Evolutionary conservation across 257 asterid genomes (phyloP), one percentile per base, ranked within the genome.

Genomic region (Solanum virginianum): DNA sequence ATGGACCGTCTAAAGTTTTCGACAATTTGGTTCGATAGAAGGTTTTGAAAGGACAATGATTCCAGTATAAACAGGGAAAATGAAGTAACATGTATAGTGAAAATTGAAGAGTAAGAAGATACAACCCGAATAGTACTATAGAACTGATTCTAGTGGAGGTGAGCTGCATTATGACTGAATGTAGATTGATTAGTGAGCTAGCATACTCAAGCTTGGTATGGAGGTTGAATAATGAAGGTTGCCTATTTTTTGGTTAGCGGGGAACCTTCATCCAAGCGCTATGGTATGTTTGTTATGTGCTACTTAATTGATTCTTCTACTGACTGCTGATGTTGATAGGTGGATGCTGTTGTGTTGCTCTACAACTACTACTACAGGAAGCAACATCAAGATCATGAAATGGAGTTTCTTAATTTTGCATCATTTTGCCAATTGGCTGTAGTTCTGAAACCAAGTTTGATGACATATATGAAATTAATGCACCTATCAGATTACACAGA

Each of bases 331-430:
- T 36, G 45, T 81, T 55, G 84, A 75, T 80, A 88, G 90, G 68
- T 88, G 77, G 85, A 85, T 77, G 86, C 88, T 65, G 88, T 88
- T 47, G 88, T 88, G 69, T 88, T 85, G 51, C 88, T 88, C 82
- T 88, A 83, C 80, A 88, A 88, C 72, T 85, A 82, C 77, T 88
- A 82, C 55, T 83, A 85, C n/a, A 71, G 89, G 81, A 85, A 87
- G 80, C 81, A 18, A 63, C 65, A 85, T 51, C 89, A 36, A 57
- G 82, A 51, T 51, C 65, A 53, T 32, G 45, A 74, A 66, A 16
- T 39, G 20, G 82, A 82, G 80, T 71, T 82, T 60, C 82, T 88
- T 7, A 54, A 32, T 55, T 85, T 88, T 62, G 83, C 47, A 57
- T 88, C 86, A 60, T 88, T 88, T 77, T 74, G 86, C 75, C 86